Conservation (phyloP, 2,329 filamentous ascomycete species). For the Fusarium piperis region DNA sequence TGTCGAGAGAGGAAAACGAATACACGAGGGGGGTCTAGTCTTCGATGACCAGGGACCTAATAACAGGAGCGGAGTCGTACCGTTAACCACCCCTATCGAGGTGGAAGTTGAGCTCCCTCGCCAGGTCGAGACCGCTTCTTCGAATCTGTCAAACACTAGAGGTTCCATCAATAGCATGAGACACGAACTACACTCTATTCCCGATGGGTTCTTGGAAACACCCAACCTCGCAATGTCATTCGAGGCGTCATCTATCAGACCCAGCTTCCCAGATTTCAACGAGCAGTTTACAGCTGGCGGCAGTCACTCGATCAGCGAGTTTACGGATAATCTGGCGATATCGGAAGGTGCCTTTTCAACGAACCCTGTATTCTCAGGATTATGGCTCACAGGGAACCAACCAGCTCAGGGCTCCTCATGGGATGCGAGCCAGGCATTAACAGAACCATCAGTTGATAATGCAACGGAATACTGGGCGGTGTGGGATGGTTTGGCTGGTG, state of each 20-base stretch:
- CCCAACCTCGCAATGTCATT: background rate
- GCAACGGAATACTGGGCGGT: background rate
- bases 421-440: background rate
- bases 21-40: background rate
- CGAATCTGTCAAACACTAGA: background rate
- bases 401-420: background rate
- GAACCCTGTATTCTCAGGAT: background rate
- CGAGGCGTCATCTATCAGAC: background rate
- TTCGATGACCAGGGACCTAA: background rate
- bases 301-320: background rate
- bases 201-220: background rate
- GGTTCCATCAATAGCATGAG: slow-evolving; percentile 1
- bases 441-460: background rate
- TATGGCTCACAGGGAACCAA: background rate
- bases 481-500: background rate
- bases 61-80: background rate
- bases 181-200: background rate
- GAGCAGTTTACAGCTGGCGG: background rate
- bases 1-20: background rate
- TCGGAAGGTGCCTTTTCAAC: background rate
- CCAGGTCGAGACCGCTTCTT: background rate
- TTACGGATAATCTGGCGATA: background rate
- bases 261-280: background rate
- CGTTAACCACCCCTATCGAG: background rate
- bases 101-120: background rate